phyloP scores from a whole-genome alignment of 495 filamentous ascomycete species.

The Talaromyces stipitatus region DNA sequence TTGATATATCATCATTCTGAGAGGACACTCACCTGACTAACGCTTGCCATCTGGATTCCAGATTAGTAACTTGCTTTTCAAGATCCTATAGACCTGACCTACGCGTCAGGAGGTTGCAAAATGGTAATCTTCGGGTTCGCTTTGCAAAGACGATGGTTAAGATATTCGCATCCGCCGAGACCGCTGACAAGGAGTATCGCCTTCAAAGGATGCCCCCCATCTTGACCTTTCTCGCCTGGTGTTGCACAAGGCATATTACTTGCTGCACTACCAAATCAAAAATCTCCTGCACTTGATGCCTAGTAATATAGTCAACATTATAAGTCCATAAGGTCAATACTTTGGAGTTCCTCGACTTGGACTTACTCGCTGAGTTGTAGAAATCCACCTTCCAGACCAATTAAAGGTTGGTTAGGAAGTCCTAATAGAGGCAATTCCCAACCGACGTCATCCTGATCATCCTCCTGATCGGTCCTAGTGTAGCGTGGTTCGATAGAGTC shows the following conservation, averaged over 20 bases:
- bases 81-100: conserved; percentile 16
- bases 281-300: conserved; percentile 37
- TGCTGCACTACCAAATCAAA: conserved; percentile 52
- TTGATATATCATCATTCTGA: background rate
- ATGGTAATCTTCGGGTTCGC: conserved; percentile 36
- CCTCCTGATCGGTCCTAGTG: background rate
- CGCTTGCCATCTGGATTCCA: conserved; percentile 19
- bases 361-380: conserved; percentile 15
- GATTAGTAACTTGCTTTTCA: background rate
- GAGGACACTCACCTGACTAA: conserved; percentile 15
- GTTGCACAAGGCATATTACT: conserved; percentile 50
- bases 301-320: conserved; percentile 1
- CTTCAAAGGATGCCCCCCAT: conserved; percentile 23
- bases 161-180: conserved; percentile 60
- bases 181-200: conserved; percentile 66
- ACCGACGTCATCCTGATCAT: background rate
- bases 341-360: background rate
- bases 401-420: conserved; percentile 6
- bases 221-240: conserved; percentile 44
- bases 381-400: conserved; percentile 11
- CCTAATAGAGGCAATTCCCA: conserved; percentile 13
- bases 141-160: conserved; percentile 47
- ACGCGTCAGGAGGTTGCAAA: conserved; percentile 55
- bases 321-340: background rate
- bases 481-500: conserved; percentile 14